Evolutionary conservation across 768 basidiomycete species (phyloP), one percentile per base, ranked within the genome.

Genomic region (Rhizopogon sp.): DNA sequence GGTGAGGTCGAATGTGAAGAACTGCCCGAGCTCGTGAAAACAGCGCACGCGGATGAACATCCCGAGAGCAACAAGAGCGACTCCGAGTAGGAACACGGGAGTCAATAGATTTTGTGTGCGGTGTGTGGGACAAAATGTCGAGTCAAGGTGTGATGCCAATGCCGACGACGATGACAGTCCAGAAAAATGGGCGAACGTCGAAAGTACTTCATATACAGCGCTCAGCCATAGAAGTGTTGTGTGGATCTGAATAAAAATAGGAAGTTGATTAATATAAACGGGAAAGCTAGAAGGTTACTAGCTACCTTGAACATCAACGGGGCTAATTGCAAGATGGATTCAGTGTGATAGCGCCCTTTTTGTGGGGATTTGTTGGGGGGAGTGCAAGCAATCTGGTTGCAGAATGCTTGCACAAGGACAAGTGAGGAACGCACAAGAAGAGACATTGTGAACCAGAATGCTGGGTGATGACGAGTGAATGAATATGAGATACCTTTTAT

Each of bases 1-100:
- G 44, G 80, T 80, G 46, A 84, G 73, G 60, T 82, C 81, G 63
- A 82, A 83, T 0, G 82, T 83, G 70, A 84, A 84, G 53, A 82
- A 66, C 1, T 72, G 63, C 2, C 81, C 82, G 20, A 83, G 78
- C 22, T 77, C 73, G 53, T 66, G 70, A 75, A 80, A 83, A 60
- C 81, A 82, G 58, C 72, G 76, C 16, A 81, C 63, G 39, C 81
- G 79, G 58, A 82, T 74, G 64, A 74, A 71, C 55, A 74, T 67
- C 2, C 80, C 81, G 1, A 74, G 59, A 3, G 74, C 59, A 54
- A 76, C 74, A 22, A 74, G 67, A 41, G 77, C 46, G 42, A 78
- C 71, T 3, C 82, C 81, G 9, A 72, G 59, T 40, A 77, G 43
- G 64, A 81, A 81, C n/a, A 74, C 49, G 0, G 77, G 76, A 0